Base-by-base conservation (phyloP, 2,329 filamentous ascomycete species). In the Fusarium decemcellulare region DNA sequence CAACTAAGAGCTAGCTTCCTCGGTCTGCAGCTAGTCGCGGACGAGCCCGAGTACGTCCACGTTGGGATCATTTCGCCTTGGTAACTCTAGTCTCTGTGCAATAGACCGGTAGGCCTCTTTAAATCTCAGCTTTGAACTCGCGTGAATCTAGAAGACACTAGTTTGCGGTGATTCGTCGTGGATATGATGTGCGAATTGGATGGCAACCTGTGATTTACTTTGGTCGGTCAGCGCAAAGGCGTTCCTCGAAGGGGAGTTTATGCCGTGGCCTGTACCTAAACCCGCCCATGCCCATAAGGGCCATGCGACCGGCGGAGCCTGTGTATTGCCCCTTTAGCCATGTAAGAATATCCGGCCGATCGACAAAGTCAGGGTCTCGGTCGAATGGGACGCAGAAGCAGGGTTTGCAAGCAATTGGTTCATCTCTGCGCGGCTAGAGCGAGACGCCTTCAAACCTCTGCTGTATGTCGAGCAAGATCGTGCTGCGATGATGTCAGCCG, bases 121-220 rank as follows among this genome's bases (percentile, higher is more conserved):
- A 42, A 81, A 79, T 14, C 79, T 74, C 18, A 72, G 65, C 1
- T 65, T 68, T 27, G 76, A 80, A 57, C 75, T 79, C 9, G 78
- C 76, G 61, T 82, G 70, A 7, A 82, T 68, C 80, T 77, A 83
- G 59, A 81, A 81, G 34, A 82, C 68, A 70, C 71, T 79, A 15
- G 70, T 77, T n/a, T 72, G 34, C 0, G 74, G 72, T 23, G 65
- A 75, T 27, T 54, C 55, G 0, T 76, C 64, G 61, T 66, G 69
- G n/a, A 72, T 62, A 48, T 63, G 68, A 59, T 82, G 76, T 1
- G 74, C 73, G 51, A 81, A 81, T 71, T 81, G 70, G 51, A 82
- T 81, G 10, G 77, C 76, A 53, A 75, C 14, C 47, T 76, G 65
- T 0, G 70, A 76, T 70, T 76, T 76, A 1, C 73, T 76, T 4